Percentiles rank a stretch among this genome's conserved stretches.
Conservation (phyloP, 257 asterid species). For the Penstemon davidsonii region DNA sequence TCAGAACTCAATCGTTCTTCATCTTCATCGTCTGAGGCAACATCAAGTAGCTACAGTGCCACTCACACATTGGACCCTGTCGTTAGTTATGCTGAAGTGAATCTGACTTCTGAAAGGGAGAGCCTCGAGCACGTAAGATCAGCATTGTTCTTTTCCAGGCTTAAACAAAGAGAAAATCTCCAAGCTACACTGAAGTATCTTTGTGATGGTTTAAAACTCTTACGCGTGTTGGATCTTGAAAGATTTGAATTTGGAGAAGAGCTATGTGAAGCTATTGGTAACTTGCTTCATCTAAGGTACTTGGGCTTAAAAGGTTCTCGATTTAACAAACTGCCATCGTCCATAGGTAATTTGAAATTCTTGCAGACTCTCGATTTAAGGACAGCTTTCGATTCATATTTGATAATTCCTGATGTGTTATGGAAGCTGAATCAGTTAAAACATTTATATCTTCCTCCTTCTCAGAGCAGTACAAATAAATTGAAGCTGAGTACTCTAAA, state of each 20-base stretch:
- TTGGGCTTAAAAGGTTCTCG: slow-evolving; percentile 47
- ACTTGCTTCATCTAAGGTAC: slow-evolving; percentile 48
- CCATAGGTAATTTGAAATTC: slow-evolving; percentile 43
- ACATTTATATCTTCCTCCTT: slow-evolving; percentile 57
- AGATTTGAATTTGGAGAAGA: slow-evolving; percentile 45
- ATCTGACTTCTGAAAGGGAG: slow-evolving; percentile 47
- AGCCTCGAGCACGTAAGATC: slow-evolving; percentile 43
- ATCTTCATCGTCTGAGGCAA: slow-evolving; percentile 39
- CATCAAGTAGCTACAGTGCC: slow-evolving; percentile 25
- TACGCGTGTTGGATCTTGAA: slow-evolving; percentile 53
- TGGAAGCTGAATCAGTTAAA: slow-evolving; percentile 45
- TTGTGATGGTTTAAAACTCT: slow-evolving; percentile 39
- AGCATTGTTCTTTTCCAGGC: slow-evolving; percentile 57
- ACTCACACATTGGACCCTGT: slow-evolving; percentile 38
- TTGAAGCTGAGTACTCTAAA: slow-evolving; percentile 39
- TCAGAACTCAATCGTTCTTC: slow-evolving; percentile 27
- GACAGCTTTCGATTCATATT: slow-evolving; percentile 35
- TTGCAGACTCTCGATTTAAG: slow-evolving; percentile 49
- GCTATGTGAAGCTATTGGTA: slow-evolving; percentile 40
- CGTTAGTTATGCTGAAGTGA: slow-evolving; percentile 35
- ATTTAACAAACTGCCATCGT: slow-evolving; percentile 39
- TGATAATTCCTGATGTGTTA: slow-evolving; percentile 49
- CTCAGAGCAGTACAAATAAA: slow-evolving; percentile 35
- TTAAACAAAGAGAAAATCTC: slow-evolving; percentile 30
- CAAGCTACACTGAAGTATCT: slow-evolving; percentile 32